phyloP scores from a whole-genome alignment of 2,329 filamentous ascomycete genomes.

The Phyllosticta ampelicida region DNA sequence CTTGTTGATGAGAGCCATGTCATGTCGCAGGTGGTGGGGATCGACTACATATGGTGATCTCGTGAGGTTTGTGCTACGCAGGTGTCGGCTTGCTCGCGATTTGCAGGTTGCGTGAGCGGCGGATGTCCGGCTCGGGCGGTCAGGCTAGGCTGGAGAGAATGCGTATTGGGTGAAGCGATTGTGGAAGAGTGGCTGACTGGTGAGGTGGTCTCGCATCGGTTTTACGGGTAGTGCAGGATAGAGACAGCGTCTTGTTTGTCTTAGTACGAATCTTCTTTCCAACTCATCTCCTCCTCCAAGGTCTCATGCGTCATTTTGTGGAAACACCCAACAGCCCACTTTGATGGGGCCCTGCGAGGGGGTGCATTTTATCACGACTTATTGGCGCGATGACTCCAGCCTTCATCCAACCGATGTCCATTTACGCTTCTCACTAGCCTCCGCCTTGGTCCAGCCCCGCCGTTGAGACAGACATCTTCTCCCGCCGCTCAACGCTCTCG shows the following conservation, averaged over 20 bases:
- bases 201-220: neutral
- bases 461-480: too few species aligned
- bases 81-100: neutral
- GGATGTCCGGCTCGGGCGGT: neutral
- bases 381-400: too few species aligned
- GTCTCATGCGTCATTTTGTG: too few species aligned
- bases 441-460: too few species aligned
- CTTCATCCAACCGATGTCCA: too few species aligned
- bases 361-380: too few species aligned
- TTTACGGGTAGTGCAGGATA: neutral
- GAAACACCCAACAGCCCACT: too few species aligned
- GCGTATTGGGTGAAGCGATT: too few species aligned
- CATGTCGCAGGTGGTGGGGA: neutral
- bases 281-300: neutral
- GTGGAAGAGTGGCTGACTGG: too few species aligned
- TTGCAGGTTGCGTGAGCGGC: neutral
- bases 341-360: too few species aligned
- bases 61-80: neutral
- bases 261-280: neutral
- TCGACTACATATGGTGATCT: neutral
- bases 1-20: neutral
- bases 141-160: neutral
- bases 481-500: neutral
- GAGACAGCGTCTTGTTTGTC: neutral
- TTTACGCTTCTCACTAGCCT: too few species aligned